Conservation (phyloP, 2,329 filamentous ascomycete species). For the Cladosporium sp. region DNA sequence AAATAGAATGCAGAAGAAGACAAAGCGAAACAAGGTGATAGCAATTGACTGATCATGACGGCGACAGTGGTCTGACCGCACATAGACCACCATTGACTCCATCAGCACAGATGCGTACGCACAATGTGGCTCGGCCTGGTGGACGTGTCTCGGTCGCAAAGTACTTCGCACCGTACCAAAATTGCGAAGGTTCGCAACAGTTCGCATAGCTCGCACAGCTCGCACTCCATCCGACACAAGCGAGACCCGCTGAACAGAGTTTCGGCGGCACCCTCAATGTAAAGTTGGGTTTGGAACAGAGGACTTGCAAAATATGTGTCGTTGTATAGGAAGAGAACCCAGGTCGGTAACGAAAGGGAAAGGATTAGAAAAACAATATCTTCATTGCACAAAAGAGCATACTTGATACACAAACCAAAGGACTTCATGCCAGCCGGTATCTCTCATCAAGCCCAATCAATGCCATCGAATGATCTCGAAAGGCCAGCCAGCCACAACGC, state of each 20-base stretch:
- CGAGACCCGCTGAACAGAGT: background rate
- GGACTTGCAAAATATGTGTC: background rate
- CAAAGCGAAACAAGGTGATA: background rate
- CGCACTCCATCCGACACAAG: background rate
- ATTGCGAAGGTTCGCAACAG: background rate
- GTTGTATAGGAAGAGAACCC: background rate
- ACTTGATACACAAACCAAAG: background rate
- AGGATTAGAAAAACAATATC: background rate
- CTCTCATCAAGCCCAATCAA: background rate
- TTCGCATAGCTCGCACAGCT: background rate
- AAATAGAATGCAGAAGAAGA: background rate
- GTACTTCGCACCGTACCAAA: background rate
- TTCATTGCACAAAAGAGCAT: background rate
- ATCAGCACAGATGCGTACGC: background rate
- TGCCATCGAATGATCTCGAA: background rate
- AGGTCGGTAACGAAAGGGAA: background rate
- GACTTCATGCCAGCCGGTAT: background rate
- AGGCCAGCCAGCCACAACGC: background rate
- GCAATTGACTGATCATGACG: background rate
- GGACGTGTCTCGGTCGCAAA: background rate
- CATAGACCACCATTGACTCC: background rate
- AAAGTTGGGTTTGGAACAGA: background rate
- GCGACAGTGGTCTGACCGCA: background rate
- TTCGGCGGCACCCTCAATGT: background rate
- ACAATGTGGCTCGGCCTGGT: background rate